Conservation (phyloP, 306 rosid genomes). For the Rosa multiflora region DNA sequence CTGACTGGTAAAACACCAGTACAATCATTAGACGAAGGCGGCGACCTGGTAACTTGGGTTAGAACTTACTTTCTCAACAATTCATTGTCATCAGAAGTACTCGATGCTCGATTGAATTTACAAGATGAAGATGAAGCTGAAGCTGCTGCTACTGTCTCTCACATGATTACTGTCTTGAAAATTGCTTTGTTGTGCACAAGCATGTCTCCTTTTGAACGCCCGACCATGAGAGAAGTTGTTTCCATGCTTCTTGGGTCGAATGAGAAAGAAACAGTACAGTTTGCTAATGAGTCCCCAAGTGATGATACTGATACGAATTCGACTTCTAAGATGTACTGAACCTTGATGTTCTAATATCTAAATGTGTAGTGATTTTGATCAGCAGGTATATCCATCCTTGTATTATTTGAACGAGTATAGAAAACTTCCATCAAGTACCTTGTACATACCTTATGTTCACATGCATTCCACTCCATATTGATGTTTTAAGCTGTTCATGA, state of each 20-base stretch:
- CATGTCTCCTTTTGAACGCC: slow-evolving; percentile 56
- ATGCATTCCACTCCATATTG: not conserved
- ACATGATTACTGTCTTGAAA: slow-evolving; percentile 70
- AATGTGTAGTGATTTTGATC: not conserved
- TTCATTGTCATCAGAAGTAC: slow-evolving; percentile 41
- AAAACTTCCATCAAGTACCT: not conserved
- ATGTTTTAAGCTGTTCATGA: not conserved
- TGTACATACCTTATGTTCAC: not conserved
- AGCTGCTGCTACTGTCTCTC: slow-evolving; percentile 42
- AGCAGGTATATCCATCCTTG: not conserved
- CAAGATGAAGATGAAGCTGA: slow-evolving; percentile 36
- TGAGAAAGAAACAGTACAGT: slow-evolving; percentile 44
- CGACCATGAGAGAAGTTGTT: slow-evolving; percentile 69
- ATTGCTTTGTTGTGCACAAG: slow-evolving; percentile 75
- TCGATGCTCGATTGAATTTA: slow-evolving; percentile 54
- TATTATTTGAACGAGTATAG: not conserved
- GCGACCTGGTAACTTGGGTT: slow-evolving; percentile 78
- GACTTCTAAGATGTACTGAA: not conserved
- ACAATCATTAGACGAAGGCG: slow-evolving; percentile 72
- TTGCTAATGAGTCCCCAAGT: slow-evolving; percentile 31
- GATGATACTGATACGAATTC: slow-evolving; percentile 10
- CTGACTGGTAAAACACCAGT: slow-evolving; percentile 76
- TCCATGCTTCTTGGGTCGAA: slow-evolving; percentile 62
- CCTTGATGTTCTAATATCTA: not conserved
- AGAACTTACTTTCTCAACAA: slow-evolving; percentile 44